Conservation (phyloP, 2,329 filamentous ascomycete species). For the Curvularia lunata region DNA sequence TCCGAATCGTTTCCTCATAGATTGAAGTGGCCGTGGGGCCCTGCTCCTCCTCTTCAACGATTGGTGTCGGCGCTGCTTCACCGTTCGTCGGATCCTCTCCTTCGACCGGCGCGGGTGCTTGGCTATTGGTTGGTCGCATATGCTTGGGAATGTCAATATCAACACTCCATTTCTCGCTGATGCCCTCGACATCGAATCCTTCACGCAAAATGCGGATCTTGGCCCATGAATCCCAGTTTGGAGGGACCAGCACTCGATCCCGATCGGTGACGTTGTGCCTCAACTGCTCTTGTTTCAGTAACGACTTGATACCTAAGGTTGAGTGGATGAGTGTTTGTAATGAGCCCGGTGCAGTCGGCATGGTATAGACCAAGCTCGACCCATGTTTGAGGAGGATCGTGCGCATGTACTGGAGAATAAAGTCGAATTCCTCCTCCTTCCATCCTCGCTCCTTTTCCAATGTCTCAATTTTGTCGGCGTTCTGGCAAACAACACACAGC, state of each 20-base stretch:
- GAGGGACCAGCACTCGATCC: conserved; percentile 91
- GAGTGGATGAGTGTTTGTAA: conserved; percentile 83
- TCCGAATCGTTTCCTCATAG: conserved; percentile 80
- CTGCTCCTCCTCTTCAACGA: conserved; percentile 24
- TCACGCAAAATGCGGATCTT: conserved; percentile 93
- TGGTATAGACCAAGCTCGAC: conserved; percentile 65
- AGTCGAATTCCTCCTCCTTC: conserved; percentile 97
- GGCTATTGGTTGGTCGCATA: conserved; percentile 32
- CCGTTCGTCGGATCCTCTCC: conserved; percentile 20
- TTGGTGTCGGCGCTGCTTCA: conserved; percentile 9
- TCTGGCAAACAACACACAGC: conserved; percentile 93
- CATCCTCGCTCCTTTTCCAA: conserved; percentile 89
- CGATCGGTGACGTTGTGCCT: conserved; percentile 84
- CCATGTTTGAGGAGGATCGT: conserved; percentile 79
- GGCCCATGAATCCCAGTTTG: conserved; percentile 98
- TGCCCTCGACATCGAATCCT: conserved; percentile 86
- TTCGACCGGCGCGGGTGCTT: conserved; percentile 21
- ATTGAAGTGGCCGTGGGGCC: conserved; percentile 69
- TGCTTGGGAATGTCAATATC: conserved; percentile 67
- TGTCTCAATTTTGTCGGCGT: conserved; percentile 89
- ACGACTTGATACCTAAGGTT: conserved; percentile 82
- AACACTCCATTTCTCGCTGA: conserved; percentile 84
- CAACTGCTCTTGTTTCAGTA: conserved; percentile 61
- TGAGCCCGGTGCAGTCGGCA: conserved; percentile 67
- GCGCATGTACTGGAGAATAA: conserved; percentile 89